Percentiles rank a stretch among this genome's conserved stretches.
Evolutionary conservation across 78 protist genomes (phyloP).

Genomic region (Planoprotostelium fungivorum): DNA sequence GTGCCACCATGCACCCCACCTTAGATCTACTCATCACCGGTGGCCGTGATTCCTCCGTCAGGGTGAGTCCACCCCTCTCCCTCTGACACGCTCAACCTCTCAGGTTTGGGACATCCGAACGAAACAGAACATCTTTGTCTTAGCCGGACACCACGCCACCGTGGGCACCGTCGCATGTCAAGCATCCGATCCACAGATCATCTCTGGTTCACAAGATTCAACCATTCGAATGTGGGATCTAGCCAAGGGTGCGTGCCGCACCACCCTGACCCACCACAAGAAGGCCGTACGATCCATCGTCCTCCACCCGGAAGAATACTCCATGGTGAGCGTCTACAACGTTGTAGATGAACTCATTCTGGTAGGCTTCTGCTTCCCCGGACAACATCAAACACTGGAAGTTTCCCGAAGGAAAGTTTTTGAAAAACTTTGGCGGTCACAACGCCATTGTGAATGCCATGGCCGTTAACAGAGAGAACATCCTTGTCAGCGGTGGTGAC

Average conservation of each 20-base stretch:
- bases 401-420: constrained; percentile 89
- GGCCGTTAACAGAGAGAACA: constrained; percentile 83
- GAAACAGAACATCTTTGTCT: constrained; percentile 30
- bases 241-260: constrained; percentile 40
- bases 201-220: constrained; percentile 73
- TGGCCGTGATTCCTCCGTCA: constrained; percentile 84
- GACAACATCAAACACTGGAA: constrained; percentile 97
- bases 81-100: not conserved
- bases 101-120: constrained; percentile 97
- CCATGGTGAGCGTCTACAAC: constrained; percentile 75
- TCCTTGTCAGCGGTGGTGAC: constrained; percentile 82
- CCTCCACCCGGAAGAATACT: constrained; percentile 79
- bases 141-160: constrained; percentile 83
- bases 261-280: constrained; percentile 96
- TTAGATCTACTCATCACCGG: constrained; percentile 97
- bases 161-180: constrained; percentile 78
- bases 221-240: constrained; percentile 97
- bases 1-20: constrained; percentile 90
- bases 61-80: constrained; percentile 18
- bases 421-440: constrained; percentile 88
- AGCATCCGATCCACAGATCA: constrained; percentile 64
- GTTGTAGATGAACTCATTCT: constrained; percentile 70
- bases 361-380: constrained; percentile 86
- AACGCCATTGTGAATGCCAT: constrained; percentile 79
- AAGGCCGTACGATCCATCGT: constrained; percentile 85